Evolutionary conservation across 306 rosid genomes (phyloP), one percentile per base, ranked within the genome.

Genomic region (Fragaria ananassa): DNA sequence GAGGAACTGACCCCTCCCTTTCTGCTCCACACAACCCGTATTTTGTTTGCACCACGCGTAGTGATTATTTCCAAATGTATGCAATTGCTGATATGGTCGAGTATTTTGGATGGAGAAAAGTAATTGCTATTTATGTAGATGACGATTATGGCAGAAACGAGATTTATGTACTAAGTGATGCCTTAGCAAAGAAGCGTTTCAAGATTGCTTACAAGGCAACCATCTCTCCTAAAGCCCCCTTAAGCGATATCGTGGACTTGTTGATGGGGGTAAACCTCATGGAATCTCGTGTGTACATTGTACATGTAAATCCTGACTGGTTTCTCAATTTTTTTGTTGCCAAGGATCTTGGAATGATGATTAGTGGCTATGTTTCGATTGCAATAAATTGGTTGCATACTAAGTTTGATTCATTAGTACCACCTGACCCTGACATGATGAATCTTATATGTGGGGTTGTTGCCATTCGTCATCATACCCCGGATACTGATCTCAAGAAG

Each of bases 261-360:
- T 77, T 91, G 72, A 83, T 68, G 63, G 83, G 57, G 25, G 89
- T 93, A 37, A 91, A 93, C 86, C 86, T 90, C 64, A 84, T 87
- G 99, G 97, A 95, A 87, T 95, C 99, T 54, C 88, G 97, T n/a
- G 92, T 95, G 53, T 95, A 80, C 78, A 82, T 95, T 60, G 86
- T 95, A 13, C 97, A 95, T 68, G 99, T 90, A 27, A 92, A 92
- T 80, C 99, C 97, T 35, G 99, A 95, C 85, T 25, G 98, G 98
- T 79, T 82, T 93, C 76, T 25, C 63, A 4, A 46, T 93, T 53
- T 89, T 47, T 68, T 89, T 23, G 62, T 76, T 31, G 97, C 97
- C 27, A 88, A 87, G 81, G 71, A 81, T 63, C 87, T 93, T 54
- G 76, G 82, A 29, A 91, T 93, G 97, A 88, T 80, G 88, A 25